Evolutionary conservation across 139 green algal genomes (phyloP), one percentile per base, ranked within the genome.

Genomic region (Volvox reticuliferus): DNA sequence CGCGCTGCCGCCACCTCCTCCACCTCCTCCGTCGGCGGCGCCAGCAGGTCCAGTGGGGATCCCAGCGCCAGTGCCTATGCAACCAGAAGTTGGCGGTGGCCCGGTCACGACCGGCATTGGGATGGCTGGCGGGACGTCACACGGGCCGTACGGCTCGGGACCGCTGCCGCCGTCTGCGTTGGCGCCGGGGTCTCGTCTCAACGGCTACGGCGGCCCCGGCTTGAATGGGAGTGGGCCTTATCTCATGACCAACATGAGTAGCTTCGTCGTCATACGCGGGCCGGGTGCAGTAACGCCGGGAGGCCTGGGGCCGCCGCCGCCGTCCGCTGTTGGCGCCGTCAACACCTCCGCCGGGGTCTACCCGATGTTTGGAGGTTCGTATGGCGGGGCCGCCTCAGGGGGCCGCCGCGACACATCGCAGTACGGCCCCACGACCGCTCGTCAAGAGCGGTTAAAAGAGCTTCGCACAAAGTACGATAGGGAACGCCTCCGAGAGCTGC

Each of bases 401-500:
- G 14, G 22, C 37, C 12, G 33, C 22, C 79, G 20, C 79, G 79
- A 16, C 22, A 21, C 37, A n/a, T 26, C 3, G 37, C 37, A 28
- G 3, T 32, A 32, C 79, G 50, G 79, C 81, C 1, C 81, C 17
- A 33, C 78, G 36, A 84, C 37, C 21, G 2, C 71, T 1, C 86
- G 77, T 21, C 85, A 86, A 79, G 82, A 88, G 50, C 79, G 83
- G 85, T 20, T 75, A 69, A 71, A 62, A 13, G 91, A 92, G 88
- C 91, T 94, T 62, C 91, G 91, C n/a, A 86, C 76, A 2, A 94
- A 94, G 88, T 94, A 89, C 83, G 88, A 94, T 76, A 69, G 79
- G 30, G 88, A 92, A 1, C 82, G 92, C 50, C 63, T 93, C 6
- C 65, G 87, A 6, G 89, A 92, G 88, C 76, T 94, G 68, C 76